Percentiles rank a stretch among this genome's conserved stretches.
Conservation (phyloP, 192 early-diverging fungal genomes). For the Linnemannia exigua region DNA sequence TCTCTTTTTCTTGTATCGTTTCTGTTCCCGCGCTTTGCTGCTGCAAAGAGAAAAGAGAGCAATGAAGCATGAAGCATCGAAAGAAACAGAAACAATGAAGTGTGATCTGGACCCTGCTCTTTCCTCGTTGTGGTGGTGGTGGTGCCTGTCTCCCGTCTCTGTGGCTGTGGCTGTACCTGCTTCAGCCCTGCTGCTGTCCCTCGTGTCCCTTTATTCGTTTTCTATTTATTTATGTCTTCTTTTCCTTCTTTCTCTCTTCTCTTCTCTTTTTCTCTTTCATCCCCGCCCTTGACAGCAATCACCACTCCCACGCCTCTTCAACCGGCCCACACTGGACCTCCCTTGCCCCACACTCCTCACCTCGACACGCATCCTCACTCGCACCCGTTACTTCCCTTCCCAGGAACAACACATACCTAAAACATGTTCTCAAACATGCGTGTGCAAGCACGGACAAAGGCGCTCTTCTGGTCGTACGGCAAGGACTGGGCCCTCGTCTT, state of each 20-base stretch:
- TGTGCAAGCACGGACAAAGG: conserved; percentile 28
- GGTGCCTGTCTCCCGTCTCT: background rate
- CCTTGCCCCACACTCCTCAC: background rate
- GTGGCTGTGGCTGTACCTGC: background rate
- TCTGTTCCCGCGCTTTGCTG: background rate
- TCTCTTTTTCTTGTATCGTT: too few relatives aligned
- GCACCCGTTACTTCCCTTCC: background rate
- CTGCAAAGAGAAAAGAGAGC: background rate
- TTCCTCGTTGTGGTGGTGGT: background rate
- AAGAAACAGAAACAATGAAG: background rate
- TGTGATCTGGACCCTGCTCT: background rate
- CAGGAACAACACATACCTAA: background rate
- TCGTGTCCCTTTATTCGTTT: background rate
- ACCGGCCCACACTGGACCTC: background rate
- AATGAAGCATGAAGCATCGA: too few relatives aligned
- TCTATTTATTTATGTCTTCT: background rate
- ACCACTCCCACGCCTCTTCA: background rate
- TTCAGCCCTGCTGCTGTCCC: too few relatives aligned
- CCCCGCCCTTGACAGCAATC: background rate
- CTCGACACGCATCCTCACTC: too few relatives aligned
- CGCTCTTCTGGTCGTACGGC: conserved; percentile 29
- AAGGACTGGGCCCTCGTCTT: conserved; percentile 68
- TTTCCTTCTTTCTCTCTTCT: background rate
- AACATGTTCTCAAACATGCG: conserved; percentile 8
- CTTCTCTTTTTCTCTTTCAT: background rate